Evolutionary conservation across 1,284 basidiomycete species (phyloP).

Genomic region (Fereydounia khargensis): DNA sequence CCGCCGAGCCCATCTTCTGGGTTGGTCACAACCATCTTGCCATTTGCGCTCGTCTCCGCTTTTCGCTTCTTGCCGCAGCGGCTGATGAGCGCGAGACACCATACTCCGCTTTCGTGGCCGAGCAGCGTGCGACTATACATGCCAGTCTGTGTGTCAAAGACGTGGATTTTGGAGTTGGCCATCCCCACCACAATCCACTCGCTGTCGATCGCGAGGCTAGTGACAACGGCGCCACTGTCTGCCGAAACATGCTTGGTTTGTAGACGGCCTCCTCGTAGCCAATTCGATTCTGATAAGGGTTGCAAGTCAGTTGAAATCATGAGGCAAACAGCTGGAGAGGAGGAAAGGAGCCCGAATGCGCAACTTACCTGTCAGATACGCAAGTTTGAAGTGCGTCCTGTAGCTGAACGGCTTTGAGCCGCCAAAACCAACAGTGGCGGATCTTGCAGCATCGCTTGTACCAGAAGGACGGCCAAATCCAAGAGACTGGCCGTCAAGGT

Average conservation of each 20-base stretch:
- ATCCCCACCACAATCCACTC: constrained; percentile 87
- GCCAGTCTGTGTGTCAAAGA: constrained; percentile 80
- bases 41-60: not conserved
- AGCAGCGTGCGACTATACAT: constrained; percentile 73
- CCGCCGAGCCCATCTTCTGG: constrained; percentile 34
- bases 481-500: constrained; percentile 2
- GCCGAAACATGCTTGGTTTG: constrained; percentile 69
- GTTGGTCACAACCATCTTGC: constrained; percentile 35
- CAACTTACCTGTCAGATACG: constrained; percentile 73
- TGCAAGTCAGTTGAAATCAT: too few relatives aligned
- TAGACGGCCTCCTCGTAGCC: constrained; percentile 76
- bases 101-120: constrained; percentile 86
- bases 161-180: constrained; percentile 80
- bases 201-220: constrained; percentile 79
- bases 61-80: constrained; percentile 11
- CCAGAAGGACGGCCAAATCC: constrained; percentile 2
- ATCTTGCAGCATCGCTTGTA: constrained; percentile 1
- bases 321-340: too few relatives aligned
- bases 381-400: constrained; percentile 72
- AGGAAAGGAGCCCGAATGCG: too few relatives aligned
- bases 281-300: constrained; percentile 67
- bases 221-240: constrained; percentile 72
- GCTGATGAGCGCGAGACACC: constrained; percentile 76
- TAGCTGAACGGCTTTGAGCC: constrained; percentile 64
- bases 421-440: constrained; percentile 7